phyloP scores from a whole-genome alignment of 345 rosid genomes.

The Triadica sebifera region DNA sequence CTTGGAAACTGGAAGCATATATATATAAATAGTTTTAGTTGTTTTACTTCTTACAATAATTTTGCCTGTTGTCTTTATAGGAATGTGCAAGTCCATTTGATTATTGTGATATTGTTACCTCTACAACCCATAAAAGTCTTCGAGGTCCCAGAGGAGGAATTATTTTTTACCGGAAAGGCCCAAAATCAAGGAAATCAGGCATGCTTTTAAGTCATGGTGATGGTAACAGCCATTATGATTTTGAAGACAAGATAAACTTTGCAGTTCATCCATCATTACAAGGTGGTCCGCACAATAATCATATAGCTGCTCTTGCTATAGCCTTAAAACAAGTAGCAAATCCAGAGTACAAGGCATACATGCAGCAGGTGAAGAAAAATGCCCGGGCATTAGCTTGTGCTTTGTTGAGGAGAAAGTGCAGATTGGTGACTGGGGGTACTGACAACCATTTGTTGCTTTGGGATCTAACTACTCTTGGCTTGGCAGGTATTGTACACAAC shows the following conservation, averaged over 20 bases:
- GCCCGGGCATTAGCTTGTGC: constrained; percentile 89
- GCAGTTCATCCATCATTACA: constrained; percentile 82
- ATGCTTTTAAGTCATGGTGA: constrained; percentile 43
- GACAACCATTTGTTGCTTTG: constrained; percentile 95
- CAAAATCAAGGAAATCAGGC: constrained; percentile 63
- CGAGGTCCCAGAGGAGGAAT: constrained; percentile 99
- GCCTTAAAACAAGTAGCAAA: constrained; percentile 91
- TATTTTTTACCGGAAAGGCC: constrained; percentile 78
- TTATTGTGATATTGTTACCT: constrained; percentile 92
- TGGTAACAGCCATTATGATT: constrained; percentile 52
- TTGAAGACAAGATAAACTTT: constrained; percentile 90
- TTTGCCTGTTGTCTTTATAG: constrained; percentile 33
- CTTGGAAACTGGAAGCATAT: not conserved
- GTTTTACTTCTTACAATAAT: not conserved
- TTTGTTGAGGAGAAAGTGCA: constrained; percentile 71
- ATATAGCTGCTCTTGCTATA: constrained; percentile 95
- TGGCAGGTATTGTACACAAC: constrained; percentile 53
- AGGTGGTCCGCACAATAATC: constrained; percentile 98
- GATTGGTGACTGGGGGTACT: constrained; percentile 90
- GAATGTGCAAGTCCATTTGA: constrained; percentile 93
- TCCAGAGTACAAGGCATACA: constrained; percentile 76
- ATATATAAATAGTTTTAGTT: not conserved
- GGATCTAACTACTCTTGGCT: constrained; percentile 84
- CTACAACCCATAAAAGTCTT: constrained; percentile 95
- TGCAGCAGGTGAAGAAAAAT: constrained; percentile 92